Percentiles rank a stretch among this genome's conserved stretches.
Conservation (phyloP, 768 basidiomycete genomes). For the Fomitopsis serialis region DNA sequence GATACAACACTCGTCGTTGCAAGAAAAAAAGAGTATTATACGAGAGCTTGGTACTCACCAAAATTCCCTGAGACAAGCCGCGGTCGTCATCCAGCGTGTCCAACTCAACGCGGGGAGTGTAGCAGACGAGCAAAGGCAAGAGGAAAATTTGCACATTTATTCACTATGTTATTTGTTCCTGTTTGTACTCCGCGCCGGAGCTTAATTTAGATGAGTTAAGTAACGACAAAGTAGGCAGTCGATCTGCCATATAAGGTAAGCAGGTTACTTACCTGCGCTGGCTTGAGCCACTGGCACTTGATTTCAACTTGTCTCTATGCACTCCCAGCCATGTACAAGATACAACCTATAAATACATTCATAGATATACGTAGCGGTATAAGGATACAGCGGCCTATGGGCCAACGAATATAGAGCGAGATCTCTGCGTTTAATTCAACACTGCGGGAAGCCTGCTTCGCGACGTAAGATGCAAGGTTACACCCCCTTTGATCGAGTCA, state of each 20-base stretch:
- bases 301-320: too few species aligned
- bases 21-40: conserved; percentile 24
- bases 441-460: background rate
- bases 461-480: background rate
- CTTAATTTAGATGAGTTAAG: background rate
- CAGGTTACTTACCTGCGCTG: background rate
- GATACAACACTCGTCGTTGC: conserved; percentile 80
- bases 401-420: too few species aligned
- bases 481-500: background rate
- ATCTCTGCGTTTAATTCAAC: too few species aligned
- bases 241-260: background rate
- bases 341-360: background rate
- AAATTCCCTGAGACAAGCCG: background rate
- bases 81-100: background rate
- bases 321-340: background rate
- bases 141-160: background rate
- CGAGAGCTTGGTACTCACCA: background rate
- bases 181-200: background rate
- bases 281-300: too few species aligned
- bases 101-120: background rate
- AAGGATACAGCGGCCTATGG: background rate
- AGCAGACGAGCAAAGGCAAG: background rate
- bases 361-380: background rate
- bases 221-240: background rate
- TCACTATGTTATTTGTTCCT: background rate